Base-by-base conservation (phyloP, 2,329 filamentous ascomycete genomes). In the Zopfia rhizophila region DNA sequence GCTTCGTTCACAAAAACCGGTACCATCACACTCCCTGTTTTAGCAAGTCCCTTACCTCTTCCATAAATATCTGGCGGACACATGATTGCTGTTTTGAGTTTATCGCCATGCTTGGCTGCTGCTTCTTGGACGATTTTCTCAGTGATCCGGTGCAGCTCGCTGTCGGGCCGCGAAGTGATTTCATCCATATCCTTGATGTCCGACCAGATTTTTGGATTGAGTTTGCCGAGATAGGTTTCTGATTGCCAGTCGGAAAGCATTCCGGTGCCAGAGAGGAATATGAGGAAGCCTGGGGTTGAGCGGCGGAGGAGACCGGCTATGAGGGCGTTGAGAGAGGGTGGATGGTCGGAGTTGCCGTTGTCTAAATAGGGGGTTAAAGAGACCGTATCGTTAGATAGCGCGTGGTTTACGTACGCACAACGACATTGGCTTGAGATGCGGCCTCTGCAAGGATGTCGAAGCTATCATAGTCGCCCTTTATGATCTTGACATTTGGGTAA, bases 61-160 rank as follows among this genome's bases (percentile, higher is more conserved):
- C 70, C 84, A 55, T 87, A 89, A 52, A 89, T 87, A 2, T 80
- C 82, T 0, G 85, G 84, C 8, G 86, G 84, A 54, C 82, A 87
- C 5, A 89, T 75, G 19, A 89, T 78, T 0, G 69, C 69, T 2
- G 68, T 59, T 3, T 62, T 58, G 5, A 85, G 72, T 0, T 64
- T 68, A 19, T 74, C 63, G 63, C 17, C 61, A 63, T 55, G 70
- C 52, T 21, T 68, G 0, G 69, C 66, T 0, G 74, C 75, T 0
- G 77, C 74, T 0, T 65, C 66, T 1, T 87, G 72, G 7, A 91
- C 80, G n/a, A 89, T 77, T 61, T 83, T 81, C 66, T 92, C 88
- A 1, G 89, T 82, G 59, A 84, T 75, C 11, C 86, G 82, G 70
- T 91, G 88, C 14, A 78, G 66, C 5, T 78, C 84, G 1, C 68